Evolutionary conservation across 257 asterid genomes (phyloP).

Genomic region (Lavandula angustifolia): DNA sequence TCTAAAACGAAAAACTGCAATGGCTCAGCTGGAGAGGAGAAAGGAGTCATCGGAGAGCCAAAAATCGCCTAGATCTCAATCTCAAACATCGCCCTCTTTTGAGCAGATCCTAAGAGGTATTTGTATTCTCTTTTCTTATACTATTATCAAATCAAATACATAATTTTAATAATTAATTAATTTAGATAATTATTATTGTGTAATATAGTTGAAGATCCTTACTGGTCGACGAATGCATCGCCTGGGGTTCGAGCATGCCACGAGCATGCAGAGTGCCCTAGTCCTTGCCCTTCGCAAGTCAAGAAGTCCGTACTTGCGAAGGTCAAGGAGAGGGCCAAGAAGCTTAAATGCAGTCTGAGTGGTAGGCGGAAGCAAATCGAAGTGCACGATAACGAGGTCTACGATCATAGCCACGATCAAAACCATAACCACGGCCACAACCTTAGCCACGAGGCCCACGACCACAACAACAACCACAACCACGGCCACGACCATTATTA

Average conservation of each 20-base stretch:
- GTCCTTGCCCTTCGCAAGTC: slow-evolving; percentile 37
- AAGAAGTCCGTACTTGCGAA: slow-evolving; percentile 70
- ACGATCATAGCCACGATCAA: neutral
- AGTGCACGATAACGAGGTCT: neutral
- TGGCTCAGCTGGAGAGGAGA: slow-evolving; percentile 59
- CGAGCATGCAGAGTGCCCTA: slow-evolving; percentile 52
- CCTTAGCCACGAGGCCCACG: neutral
- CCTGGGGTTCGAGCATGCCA: slow-evolving; percentile 35
- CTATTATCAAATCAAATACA: no score
- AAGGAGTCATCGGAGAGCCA: slow-evolving; percentile 39
- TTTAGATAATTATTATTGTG: neutral
- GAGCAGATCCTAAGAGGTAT: slow-evolving; percentile 68
- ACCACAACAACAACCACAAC: neutral
- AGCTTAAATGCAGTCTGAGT: slow-evolving; percentile 58
- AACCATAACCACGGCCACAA: neutral
- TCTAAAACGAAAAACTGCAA: slow-evolving; percentile 16
- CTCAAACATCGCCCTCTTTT: slow-evolving; percentile 54
- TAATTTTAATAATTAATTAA: no score
- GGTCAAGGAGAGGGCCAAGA: slow-evolving; percentile 89
- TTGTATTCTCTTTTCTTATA: neutral
- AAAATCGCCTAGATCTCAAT: slow-evolving; percentile 41
- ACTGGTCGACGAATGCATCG: slow-evolving; percentile 38
- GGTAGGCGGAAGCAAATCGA: slow-evolving; percentile 48
- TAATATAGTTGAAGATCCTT: slow-evolving; percentile 43
- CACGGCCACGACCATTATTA: neutral